Evolutionary conservation across 768 basidiomycete genomes (phyloP).

Genomic region (Mycena polygramma): DNA sequence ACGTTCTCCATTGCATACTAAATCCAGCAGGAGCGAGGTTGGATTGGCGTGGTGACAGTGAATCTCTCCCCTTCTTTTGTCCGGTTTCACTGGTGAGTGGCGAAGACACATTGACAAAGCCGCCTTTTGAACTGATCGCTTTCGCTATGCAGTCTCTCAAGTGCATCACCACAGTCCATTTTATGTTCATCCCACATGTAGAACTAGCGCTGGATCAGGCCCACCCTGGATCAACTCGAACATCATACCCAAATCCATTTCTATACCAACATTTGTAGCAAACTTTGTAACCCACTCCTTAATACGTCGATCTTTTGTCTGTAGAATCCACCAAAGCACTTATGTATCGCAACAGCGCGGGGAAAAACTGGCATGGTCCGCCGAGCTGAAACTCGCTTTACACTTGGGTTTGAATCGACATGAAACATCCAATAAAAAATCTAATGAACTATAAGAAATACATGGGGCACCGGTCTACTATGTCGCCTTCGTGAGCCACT

Average conservation of each 20-base stretch:
- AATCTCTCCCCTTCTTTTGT: background rate
- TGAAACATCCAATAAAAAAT: too few species aligned
- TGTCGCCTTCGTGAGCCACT: constrained; percentile 77
- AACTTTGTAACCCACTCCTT: background rate
- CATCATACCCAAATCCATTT: constrained; percentile 22
- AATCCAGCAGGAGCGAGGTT: constrained; percentile 17
- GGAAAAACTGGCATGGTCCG: too few species aligned
- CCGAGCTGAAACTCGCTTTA: too few species aligned
- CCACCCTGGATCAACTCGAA: constrained; percentile 17
- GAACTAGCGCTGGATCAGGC: background rate
- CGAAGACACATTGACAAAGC: background rate
- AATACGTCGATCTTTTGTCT: constrained; percentile 20
- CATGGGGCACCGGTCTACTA: background rate
- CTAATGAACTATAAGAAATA: background rate
- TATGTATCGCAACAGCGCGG: too few species aligned
- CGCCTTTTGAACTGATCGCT: background rate
- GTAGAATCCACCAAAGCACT: background rate
- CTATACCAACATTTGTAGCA: constrained; percentile 30
- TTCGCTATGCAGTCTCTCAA: background rate
- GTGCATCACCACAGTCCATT: background rate
- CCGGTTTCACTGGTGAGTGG: constrained; percentile 1
- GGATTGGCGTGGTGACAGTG: constrained; percentile 30
- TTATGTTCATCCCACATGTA: background rate
- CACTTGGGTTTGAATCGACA: too few species aligned
- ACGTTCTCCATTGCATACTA: background rate